Evolutionary conservation across 2,329 filamentous ascomycete species (phyloP).

Genomic region (Cladosporium velox): DNA sequence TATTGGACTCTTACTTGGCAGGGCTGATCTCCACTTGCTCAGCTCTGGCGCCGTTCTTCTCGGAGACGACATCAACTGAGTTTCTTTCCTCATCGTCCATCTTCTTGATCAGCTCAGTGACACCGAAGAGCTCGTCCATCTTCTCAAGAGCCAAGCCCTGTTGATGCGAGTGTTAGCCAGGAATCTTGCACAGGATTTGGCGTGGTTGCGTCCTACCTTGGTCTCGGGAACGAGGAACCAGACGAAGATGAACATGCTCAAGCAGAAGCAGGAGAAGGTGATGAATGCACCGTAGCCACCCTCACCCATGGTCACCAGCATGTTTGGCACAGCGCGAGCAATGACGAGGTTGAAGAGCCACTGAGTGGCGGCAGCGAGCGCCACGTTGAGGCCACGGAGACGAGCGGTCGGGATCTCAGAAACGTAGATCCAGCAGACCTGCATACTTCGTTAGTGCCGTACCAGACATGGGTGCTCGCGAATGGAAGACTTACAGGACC

Average conservation of each 20-base stretch:
- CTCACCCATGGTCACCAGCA: conserved; percentile 60
- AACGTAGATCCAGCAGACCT: conserved; percentile 70
- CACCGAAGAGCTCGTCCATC: conserved; percentile 37
- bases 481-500: conserved; percentile 48
- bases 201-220: conserved; percentile 44
- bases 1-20: not conserved
- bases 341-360: conserved; percentile 71
- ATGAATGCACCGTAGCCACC: conserved; percentile 45
- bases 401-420: conserved; percentile 70
- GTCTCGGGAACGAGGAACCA: conserved; percentile 73
- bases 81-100: conserved; percentile 18
- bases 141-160: conserved; percentile 39
- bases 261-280: conserved; percentile 67
- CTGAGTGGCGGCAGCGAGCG: conserved; percentile 67
- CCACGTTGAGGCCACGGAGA: conserved; percentile 66
- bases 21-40: conserved; percentile 20
- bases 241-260: conserved; percentile 65
- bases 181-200: too few species aligned
- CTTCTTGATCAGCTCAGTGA: conserved; percentile 22
- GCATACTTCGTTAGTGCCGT: not conserved
- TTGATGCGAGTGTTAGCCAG: not conserved
- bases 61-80: conserved; percentile 16
- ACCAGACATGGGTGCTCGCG: not conserved
- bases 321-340: conserved; percentile 66
- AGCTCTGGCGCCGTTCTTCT: conserved; percentile 16